phyloP scores from a whole-genome alignment of 345 rosid species.

The Bretschneidera sinensis region DNA sequence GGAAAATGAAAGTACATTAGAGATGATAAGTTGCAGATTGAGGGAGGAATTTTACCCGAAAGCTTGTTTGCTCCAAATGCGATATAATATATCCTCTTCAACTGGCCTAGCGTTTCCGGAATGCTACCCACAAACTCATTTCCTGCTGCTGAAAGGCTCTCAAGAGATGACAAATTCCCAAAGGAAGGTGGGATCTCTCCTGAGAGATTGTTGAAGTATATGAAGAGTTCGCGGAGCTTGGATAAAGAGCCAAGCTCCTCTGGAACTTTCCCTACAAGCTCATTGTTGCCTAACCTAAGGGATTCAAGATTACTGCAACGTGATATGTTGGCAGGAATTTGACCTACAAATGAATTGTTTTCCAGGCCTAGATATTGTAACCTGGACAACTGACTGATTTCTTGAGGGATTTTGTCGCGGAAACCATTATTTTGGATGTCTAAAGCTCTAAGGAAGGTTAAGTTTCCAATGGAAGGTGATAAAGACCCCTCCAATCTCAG shows the following conservation, averaged over 20 bases:
- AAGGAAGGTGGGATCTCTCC: not conserved
- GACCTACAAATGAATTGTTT: not conserved
- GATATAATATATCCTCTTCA: not conserved
- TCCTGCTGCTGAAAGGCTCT: not conserved
- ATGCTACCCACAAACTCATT: slow-evolving; percentile 2
- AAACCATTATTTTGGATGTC: slow-evolving; percentile 10
- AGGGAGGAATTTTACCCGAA: not conserved
- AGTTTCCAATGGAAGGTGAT: slow-evolving; percentile 16
- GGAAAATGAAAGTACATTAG: not conserved
- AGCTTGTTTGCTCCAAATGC: not conserved
- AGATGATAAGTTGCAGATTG: not conserved
- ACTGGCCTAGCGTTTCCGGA: slow-evolving; percentile 4
- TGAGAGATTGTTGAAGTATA: not conserved
- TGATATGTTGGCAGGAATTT: not conserved
- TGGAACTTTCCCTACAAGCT: slow-evolving; percentile 4
- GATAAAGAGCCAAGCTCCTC: slow-evolving; percentile 11
- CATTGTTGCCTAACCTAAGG: slow-evolving; percentile 2
- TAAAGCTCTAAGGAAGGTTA: slow-evolving; percentile 13
- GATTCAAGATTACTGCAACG: slow-evolving; percentile 11
- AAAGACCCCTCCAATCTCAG: slow-evolving; percentile 11
- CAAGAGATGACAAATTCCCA: not conserved
- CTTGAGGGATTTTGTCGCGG: not conserved
- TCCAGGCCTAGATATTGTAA: not conserved
- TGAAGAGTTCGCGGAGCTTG: not conserved
- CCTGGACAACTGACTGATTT: not conserved